Percentiles rank a stretch among this genome's conserved stretches.
Evolutionary conservation across 2,329 filamentous ascomycete genomes (phyloP).

Genomic region (Diaporthe vexans): DNA sequence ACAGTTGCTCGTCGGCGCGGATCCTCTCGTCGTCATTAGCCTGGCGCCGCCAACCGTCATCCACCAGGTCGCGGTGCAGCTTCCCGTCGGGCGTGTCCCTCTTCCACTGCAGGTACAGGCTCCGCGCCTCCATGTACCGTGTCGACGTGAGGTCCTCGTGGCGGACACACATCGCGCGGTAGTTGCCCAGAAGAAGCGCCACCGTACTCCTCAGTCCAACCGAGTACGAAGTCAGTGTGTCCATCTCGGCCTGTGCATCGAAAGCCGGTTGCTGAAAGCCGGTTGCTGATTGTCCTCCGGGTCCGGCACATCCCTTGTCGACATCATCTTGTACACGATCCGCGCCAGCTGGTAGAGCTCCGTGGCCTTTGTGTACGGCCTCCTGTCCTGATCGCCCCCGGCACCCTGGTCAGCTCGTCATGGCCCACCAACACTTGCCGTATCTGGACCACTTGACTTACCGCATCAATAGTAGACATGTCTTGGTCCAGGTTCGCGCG

Average conservation of each 20-base stretch:
- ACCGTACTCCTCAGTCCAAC: constrained; percentile 38
- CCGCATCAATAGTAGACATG: constrained; percentile 22
- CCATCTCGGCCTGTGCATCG: constrained; percentile 26
- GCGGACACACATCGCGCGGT: constrained; percentile 12
- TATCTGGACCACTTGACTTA: constrained; percentile 16
- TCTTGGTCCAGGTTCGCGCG: constrained; percentile 42
- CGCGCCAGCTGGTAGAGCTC: constrained; percentile 57
- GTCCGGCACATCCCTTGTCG: constrained; percentile 46
- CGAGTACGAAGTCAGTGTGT: constrained; percentile 37
- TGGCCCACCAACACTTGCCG: too few relatives aligned
- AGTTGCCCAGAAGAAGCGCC: constrained; percentile 25
- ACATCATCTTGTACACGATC: constrained; percentile 60
- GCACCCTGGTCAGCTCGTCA: neutral
- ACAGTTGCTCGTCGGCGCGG: neutral
- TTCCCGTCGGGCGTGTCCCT: constrained; percentile 11
- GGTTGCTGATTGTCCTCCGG: constrained; percentile 44
- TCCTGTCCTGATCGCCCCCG: constrained; percentile 45
- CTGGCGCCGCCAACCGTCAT: constrained; percentile 37
- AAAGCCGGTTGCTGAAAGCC: neutral
- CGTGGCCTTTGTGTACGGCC: constrained; percentile 53
- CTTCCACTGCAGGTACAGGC: constrained; percentile 31
- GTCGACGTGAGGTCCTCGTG: neutral
- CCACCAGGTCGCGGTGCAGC: constrained; percentile 34
- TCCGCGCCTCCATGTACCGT: neutral
- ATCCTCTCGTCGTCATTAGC: constrained; percentile 27